Evolutionary conservation across 2,329 filamentous ascomycete species (phyloP).

Genomic region (Fusarium humuli): DNA sequence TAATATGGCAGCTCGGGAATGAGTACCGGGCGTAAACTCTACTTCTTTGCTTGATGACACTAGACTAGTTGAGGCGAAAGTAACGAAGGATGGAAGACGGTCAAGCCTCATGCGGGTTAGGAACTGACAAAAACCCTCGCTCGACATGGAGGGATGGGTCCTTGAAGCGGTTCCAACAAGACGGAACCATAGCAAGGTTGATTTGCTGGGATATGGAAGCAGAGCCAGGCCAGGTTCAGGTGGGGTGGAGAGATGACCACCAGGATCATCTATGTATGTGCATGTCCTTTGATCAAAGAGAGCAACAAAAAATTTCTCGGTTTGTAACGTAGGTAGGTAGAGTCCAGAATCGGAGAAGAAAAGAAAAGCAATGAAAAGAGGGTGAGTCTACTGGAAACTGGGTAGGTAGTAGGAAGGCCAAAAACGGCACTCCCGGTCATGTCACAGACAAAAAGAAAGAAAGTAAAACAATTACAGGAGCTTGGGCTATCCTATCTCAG

Average conservation of each 20-base stretch:
- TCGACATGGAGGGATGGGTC: conserved; percentile 36
- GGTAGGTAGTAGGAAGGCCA: conserved; percentile 2
- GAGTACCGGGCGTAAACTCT: conserved; percentile 20
- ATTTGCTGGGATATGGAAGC: conserved; percentile 27
- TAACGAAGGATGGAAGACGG: conserved; percentile 45
- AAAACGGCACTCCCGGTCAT: conserved; percentile 3
- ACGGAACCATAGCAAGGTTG: conserved; percentile 41
- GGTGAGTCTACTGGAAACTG: background rate
- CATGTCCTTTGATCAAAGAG: conserved; percentile 13
- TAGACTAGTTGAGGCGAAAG: conserved; percentile 49
- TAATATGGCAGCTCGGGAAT: conserved; percentile 19
- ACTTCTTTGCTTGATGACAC: conserved; percentile 40
- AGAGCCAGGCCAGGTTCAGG: conserved; percentile 23
- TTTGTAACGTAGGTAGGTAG: background rate
- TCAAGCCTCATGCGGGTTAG: conserved; percentile 37
- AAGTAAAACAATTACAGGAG: conserved; percentile 12
- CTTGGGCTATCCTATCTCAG: conserved; percentile 30
- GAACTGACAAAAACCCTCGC: conserved; percentile 32
- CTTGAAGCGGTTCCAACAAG: conserved; percentile 36
- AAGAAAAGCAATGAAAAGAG: background rate
- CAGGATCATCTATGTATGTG: conserved; percentile 36
- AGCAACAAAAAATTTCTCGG: background rate
- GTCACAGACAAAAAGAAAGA: conserved; percentile 18
- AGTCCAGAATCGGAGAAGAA: background rate
- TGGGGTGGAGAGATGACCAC: conserved; percentile 32